Evolutionary conservation across 768 basidiomycete species (phyloP).

Genomic region (Fibroporia radiculosa): DNA sequence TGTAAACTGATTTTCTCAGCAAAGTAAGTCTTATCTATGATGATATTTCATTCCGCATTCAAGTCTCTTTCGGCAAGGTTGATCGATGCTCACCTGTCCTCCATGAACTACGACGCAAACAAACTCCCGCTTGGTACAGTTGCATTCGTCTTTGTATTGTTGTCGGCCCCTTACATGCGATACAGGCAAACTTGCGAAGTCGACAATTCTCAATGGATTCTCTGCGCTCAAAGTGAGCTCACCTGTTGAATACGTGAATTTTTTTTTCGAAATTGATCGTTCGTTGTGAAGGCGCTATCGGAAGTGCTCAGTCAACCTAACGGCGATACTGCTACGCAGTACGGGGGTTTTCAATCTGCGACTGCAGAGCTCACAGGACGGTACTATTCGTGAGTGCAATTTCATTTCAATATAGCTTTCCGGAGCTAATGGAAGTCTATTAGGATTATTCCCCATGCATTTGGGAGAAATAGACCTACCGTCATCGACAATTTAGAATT

Average conservation of each 20-base stretch:
- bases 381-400: conserved; percentile 47
- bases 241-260: no score
- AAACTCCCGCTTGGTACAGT: conserved; percentile 49
- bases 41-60: not conserved
- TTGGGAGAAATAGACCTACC: conserved; percentile 40
- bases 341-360: conserved; percentile 32
- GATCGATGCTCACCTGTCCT: conserved; percentile 46
- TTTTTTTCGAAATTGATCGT: no score
- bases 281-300: conserved; percentile 6
- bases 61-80: conserved; percentile 25
- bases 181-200: conserved; percentile 51
- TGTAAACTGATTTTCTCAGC: conserved; percentile 47
- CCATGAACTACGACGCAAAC: conserved; percentile 61
- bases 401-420: not conserved
- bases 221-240: conserved; percentile 46
- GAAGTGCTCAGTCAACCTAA: conserved; percentile 44
- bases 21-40: conserved; percentile 23
- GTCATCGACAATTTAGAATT: conserved; percentile 30
- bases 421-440: not conserved
- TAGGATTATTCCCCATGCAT: conserved; percentile 55
- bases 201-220: conserved; percentile 53
- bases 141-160: not conserved
- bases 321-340: conserved; percentile 28
- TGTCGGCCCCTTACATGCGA: not conserved
- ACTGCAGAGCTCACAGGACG: conserved; percentile 39